Percentiles rank a stretch among this genome's conserved stretches.
phyloP scores from a whole-genome alignment of 192 early-diverging fungal species.

The Dispira parvispora region DNA sequence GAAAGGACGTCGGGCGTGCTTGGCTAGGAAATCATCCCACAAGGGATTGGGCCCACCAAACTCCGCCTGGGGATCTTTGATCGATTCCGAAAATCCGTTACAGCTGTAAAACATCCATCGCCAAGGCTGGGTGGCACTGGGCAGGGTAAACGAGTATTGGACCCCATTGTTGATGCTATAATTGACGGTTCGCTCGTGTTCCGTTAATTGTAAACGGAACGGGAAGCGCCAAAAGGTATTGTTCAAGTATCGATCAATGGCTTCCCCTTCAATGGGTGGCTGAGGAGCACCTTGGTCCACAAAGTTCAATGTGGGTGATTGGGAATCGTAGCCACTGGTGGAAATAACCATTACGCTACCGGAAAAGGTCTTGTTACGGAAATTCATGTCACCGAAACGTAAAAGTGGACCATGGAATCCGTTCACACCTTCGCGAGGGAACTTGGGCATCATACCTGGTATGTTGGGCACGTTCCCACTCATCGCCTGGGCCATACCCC shows the following conservation, averaged over 20 bases:
- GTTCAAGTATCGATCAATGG: slow-evolving; percentile 38
- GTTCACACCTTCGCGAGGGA: slow-evolving; percentile 14
- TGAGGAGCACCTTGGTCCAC: slow-evolving; percentile 20
- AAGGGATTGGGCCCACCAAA: slow-evolving; percentile 33
- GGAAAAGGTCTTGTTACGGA: slow-evolving; percentile 29
- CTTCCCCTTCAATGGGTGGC: slow-evolving; percentile 15
- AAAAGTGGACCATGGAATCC: slow-evolving; percentile 33
- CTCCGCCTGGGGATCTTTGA: slow-evolving; percentile 21
- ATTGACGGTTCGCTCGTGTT: slow-evolving; percentile 22
- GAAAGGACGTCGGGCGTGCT: slow-evolving; percentile 38
- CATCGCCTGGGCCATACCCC: no score
- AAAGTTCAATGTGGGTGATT: slow-evolving; percentile 19
- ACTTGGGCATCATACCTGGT: not conserved
- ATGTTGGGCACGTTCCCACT: no score
- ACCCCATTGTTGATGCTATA: slow-evolving; percentile 28
- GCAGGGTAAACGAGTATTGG: slow-evolving; percentile 30
- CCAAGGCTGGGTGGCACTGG: slow-evolving; percentile 32
- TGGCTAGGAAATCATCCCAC: slow-evolving; percentile 48
- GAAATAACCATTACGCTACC: slow-evolving; percentile 36
- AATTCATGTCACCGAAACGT: slow-evolving; percentile 33
- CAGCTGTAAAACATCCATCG: slow-evolving; percentile 53
- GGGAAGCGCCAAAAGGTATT: slow-evolving; percentile 46
- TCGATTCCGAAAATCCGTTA: slow-evolving; percentile 49
- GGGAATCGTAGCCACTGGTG: slow-evolving; percentile 12
- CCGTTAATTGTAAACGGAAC: slow-evolving; percentile 29